Base-by-base conservation (phyloP, 208 protist species). In the Porcisia deanei region DNA sequence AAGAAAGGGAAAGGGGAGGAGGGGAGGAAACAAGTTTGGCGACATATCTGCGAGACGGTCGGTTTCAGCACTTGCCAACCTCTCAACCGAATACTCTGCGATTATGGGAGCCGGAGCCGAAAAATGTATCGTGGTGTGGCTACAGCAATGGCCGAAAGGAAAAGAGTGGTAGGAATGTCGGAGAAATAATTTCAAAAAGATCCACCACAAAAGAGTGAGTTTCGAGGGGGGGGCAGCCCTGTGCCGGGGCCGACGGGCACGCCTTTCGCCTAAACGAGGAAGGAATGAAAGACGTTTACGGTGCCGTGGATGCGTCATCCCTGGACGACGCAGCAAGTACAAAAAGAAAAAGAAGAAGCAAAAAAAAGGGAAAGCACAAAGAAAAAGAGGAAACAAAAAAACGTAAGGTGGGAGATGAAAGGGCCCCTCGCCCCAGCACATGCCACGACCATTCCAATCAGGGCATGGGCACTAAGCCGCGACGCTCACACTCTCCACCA, bases 321-420 rank as follows among this genome's bases (percentile, higher is more conserved):
- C 25, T 67, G 37, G 41, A 67, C 34, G 22, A 65, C 60, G 8
- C 39, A 43, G 16, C 6, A 41, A 20, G n/a, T n/a, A 73, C 16
- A 45, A 8, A 65, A 49, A 72, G 25, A 30, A 60, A 77, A 64
- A 39, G 73, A 9, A 47, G 9, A 77, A 64, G 20, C 71, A 22
- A 47, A 14, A n/a, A 60, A 52, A 69, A 45, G 25, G 25, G 22
- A 54, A 71, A 43, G n/a, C 30, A 68, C 47, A 45, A 41, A n/a
- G 58, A 67, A 79, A 68, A 77, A 59, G 54, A 41, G 59, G 59
- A 6, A 7, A 57, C 43, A 67, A 57, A 22, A 57, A 37, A 52
- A 58, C 45, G 30, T 30, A 30, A 41, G 53, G 14, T 47, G 30
- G 25, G 49, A 47, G 41, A 49, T 67, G 41, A 52, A 18, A 34